Base-by-base conservation (phyloP, 257 asterid species). In the Solanum tacnaense region DNA sequence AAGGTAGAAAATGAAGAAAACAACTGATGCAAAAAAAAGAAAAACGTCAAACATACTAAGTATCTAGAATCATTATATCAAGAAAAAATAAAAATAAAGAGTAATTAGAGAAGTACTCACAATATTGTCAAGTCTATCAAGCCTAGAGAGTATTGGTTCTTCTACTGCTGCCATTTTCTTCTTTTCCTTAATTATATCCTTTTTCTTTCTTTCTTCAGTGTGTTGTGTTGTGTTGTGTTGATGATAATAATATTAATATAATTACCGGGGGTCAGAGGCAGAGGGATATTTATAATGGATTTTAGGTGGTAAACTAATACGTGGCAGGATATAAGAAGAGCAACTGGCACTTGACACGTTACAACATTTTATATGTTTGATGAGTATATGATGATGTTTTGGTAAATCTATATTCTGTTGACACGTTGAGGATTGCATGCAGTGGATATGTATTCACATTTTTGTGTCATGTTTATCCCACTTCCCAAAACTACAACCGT, bases 61-160 rank as follows among this genome's bases (percentile, higher is more conserved):
- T n/a, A 11, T 12, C 60, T 52, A 16, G 23, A 18, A 18, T 16
- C 6, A 25, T 67, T 72, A 74, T 39, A 75, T 20, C 5, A 36
- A 73, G 10, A 31, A 27, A 41, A 41, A 38, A 9, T 11, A 65
- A 56, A 65, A 56, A 60, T 6, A 20, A 35, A 2, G 0, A 29
- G 12, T 35, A 21, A 78, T 32, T 25, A 20, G 35, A 29, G 4
- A 21, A 5, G 9, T 32, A 88, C 92, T 89, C 84, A 94, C 98
- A 25, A 93, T 91, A 88, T 88, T 83, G 73, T 93, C 98, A 25
- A 95, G 93, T 2, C 95, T 94, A 85, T 91, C 92, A 75, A 95
- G 89, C 74, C 98, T 91, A 23, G 94, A 89, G 90, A 94, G 92
- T 13, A 95, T 88, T n/a, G 98, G 98, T 91, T 92, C 95, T 91